Percentiles rank a stretch among this genome's conserved stretches.
Evolutionary conservation across 2,329 filamentous ascomycete genomes (phyloP).

Genomic region (Xylariaceae sp.): DNA sequence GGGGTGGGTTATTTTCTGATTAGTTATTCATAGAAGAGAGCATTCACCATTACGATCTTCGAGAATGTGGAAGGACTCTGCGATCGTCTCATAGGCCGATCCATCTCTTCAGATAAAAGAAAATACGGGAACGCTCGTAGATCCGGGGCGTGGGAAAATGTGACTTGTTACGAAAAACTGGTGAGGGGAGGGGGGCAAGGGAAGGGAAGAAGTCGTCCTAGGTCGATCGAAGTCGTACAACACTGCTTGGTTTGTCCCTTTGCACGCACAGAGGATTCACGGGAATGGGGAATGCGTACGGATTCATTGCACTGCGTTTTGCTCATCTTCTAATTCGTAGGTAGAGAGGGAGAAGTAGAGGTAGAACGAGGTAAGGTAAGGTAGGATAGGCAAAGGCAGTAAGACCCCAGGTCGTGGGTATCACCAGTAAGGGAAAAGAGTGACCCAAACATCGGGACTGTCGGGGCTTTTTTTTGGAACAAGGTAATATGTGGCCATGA

Average conservation of each 20-base stretch:
- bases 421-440: neutral
- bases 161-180: slow-evolving; percentile 4
- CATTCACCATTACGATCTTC: neutral
- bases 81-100: slow-evolving; percentile 19
- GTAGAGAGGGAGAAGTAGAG: too few relatives aligned
- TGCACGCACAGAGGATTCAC: too few relatives aligned
- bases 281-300: too few relatives aligned
- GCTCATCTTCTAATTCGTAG: too few relatives aligned
- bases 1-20: neutral
- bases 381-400: neutral
- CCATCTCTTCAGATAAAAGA: neutral
- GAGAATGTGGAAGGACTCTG: slow-evolving; percentile 26
- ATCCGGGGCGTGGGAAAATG: neutral
- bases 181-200: neutral
- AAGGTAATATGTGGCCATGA: neutral
- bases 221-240: neutral
- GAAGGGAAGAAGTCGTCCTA: neutral
- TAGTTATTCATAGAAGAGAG: too few relatives aligned
- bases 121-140: too few relatives aligned
- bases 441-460: neutral
- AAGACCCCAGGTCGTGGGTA: neutral
- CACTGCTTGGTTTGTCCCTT: neutral
- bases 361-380: too few relatives aligned
- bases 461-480: neutral
- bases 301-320: too few relatives aligned